Evolutionary conservation across 1,284 basidiomycete species (phyloP), one percentile per base, ranked within the genome.

Genomic region (Agroathelia rolfsii): DNA sequence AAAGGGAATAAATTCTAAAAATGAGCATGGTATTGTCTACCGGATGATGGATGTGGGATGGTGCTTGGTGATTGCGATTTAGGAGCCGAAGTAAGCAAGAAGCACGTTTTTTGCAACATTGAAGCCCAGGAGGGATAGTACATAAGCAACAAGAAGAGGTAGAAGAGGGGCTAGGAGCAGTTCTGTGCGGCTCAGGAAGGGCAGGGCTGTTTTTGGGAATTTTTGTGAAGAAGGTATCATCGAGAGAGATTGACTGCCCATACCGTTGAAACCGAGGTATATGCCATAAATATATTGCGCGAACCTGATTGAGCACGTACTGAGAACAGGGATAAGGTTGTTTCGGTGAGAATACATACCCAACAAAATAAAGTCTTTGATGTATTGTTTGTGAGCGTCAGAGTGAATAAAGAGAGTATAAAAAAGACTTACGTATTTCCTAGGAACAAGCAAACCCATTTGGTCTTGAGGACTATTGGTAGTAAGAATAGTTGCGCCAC

Each of bases 361-460:
- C 88, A 28, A 78, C 78, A 20, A 90, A 71, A 57, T 90, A 92
- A n/a, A 92, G 61, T 2, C 9, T 8, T 24, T 8, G 8, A 24
- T 24, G 22, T 8, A 24, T n/a, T 8, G 22, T 24, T 24, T 8
- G 22, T n/a, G 22, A 24, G 9, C n/a, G n/a, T n/a, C 22, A 8
- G 22, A 8, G 9, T 24, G 9, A 24, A 8, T 8, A n/a, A 24
- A 24, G 22, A n/a, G 22, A 24, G 8, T 24, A 24, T n/a, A 24
- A n/a, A 24, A 24, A n/a, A n/a, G 22, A 24, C n/a, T 24, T 8
- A 8, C 1, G 86, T 88, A 44, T 95, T 95, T 25, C 90, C 92
- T n/a, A 93, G 66, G 64, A 81, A 82, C 23, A 96, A 64, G 50
- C 87, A 93, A 19, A 93, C 71, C 90, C 89, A 95, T 45, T 86